phyloP scores from a whole-genome alignment of 768 basidiomycete species.

The Leccinellum rugosiceps region DNA sequence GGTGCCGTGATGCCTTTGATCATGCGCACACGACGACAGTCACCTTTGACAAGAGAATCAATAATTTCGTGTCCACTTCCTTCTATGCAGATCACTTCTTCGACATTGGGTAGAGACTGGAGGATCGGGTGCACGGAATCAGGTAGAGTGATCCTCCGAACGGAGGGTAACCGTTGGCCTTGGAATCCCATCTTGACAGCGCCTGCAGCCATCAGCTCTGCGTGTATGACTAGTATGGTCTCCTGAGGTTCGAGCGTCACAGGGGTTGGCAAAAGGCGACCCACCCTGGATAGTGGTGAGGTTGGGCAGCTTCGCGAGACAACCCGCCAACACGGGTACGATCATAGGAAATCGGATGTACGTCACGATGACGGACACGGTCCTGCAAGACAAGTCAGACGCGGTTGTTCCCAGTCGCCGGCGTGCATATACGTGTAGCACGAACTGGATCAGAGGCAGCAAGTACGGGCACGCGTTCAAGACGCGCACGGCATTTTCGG shows the following conservation, averaged over 20 bases:
- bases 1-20: constrained; percentile 5
- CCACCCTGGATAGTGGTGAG: constrained; percentile 9
- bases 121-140: constrained; percentile 7
- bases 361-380: background rate
- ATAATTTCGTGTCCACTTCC: constrained; percentile 5
- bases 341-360: background rate
- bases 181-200: constrained; percentile 12
- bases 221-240: background rate
- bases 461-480: constrained; percentile 5
- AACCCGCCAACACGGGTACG: constrained; percentile 6
- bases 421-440: background rate
- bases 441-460: constrained; percentile 3
- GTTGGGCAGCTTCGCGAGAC: constrained; percentile 3
- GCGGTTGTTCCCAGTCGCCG: too few species aligned
- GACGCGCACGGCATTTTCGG: background rate
- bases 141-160: constrained; percentile 8
- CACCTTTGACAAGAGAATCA: constrained; percentile 5
- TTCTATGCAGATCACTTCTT: constrained; percentile 7
- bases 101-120: constrained; percentile 8
- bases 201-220: background rate
- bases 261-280: background rate
- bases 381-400: background rate
- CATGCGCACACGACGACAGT: constrained; percentile 2
- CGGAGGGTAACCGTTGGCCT: constrained; percentile 7
- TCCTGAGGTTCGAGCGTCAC: background rate